These are phyloP conservation scores for Smittium culicis DNA, from an alignment of 371 early-diverging fungal genomes.

Conservation along the genomic window DNA sequence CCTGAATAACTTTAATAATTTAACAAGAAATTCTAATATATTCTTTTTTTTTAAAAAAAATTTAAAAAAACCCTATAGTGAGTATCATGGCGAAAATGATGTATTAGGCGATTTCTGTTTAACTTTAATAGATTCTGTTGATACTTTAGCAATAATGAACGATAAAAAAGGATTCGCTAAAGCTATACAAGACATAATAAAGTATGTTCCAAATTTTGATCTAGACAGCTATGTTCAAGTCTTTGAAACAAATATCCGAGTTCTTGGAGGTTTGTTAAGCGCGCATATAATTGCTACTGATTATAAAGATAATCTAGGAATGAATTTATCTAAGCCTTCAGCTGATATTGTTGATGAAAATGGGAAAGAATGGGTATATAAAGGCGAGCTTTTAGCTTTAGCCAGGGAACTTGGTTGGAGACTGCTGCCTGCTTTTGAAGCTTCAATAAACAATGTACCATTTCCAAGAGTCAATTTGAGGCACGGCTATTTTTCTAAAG, in stretches of 20 bases:
- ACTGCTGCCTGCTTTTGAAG: conserved; percentile 77
- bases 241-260: conserved; percentile 86
- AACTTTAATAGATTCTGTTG: conserved; percentile 80
- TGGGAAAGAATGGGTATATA: conserved; percentile 35
- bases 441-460: conserved; percentile 71
- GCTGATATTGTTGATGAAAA: conserved; percentile 10
- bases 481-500: conserved; percentile 49
- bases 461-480: conserved; percentile 73
- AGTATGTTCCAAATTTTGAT: conserved; percentile 51
- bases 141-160: conserved; percentile 69
- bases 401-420: conserved; percentile 74
- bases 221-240: conserved; percentile 79
- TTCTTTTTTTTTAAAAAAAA: neutral
- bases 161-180: conserved; percentile 52
- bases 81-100: conserved; percentile 43
- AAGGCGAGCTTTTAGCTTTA: conserved; percentile 55
- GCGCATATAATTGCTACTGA: conserved; percentile 77
- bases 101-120: conserved; percentile 82
- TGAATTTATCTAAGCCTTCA: conserved; percentile 33
- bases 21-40: neutral
- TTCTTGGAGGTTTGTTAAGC: conserved; percentile 78
- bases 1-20: neutral
- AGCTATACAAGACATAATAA: conserved; percentile 50
- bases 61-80: conserved; percentile 1
- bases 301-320: conserved; percentile 28